Percentiles rank a stretch among this genome's conserved stretches.
These are phyloP conservation scores for Chromera velia DNA, from an alignment of 73 alveolate species.

Conservation along the genomic window DNA sequence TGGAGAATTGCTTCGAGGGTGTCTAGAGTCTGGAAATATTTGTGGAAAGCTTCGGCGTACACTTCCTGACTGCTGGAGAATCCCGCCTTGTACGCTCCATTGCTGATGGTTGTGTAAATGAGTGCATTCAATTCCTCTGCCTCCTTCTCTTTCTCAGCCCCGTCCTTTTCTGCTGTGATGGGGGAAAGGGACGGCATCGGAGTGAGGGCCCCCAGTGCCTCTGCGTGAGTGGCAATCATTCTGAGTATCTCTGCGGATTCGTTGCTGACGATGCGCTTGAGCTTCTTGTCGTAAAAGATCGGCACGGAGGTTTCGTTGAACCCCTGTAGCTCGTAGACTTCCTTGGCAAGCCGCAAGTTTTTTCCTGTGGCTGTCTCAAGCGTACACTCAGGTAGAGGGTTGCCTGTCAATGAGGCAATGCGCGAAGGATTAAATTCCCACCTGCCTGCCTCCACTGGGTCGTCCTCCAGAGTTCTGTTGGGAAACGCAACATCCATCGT, in stretches of 20 bases:
- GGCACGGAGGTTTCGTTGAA: constrained; percentile 14
- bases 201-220: too few relatives aligned
- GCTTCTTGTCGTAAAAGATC: constrained; percentile 15
- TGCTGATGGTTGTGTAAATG: constrained; percentile 22
- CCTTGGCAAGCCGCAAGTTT: neutral
- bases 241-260: constrained; percentile 32
- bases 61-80: constrained; percentile 30
- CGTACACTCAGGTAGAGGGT: constrained; percentile 26
- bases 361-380: constrained; percentile 13
- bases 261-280: constrained; percentile 17
- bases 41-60: constrained; percentile 12
- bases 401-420: neutral
- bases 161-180: constrained; percentile 1
- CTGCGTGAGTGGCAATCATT: too few relatives aligned
- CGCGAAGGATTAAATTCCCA: constrained; percentile 29
- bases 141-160: neutral
- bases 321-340: constrained; percentile 22
- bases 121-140: constrained; percentile 13
- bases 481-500: constrained; percentile 31
- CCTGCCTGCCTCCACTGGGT: constrained; percentile 9
- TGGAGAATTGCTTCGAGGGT: constrained; percentile 8
- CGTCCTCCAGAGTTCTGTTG: constrained; percentile 10
- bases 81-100: constrained; percentile 40
- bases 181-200: constrained; percentile 18
- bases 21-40: constrained; percentile 10